Percentiles rank a stretch among this genome's conserved stretches.
phyloP scores from a whole-genome alignment of 169 alveolate species.

The Blepharisma undulans region DNA sequence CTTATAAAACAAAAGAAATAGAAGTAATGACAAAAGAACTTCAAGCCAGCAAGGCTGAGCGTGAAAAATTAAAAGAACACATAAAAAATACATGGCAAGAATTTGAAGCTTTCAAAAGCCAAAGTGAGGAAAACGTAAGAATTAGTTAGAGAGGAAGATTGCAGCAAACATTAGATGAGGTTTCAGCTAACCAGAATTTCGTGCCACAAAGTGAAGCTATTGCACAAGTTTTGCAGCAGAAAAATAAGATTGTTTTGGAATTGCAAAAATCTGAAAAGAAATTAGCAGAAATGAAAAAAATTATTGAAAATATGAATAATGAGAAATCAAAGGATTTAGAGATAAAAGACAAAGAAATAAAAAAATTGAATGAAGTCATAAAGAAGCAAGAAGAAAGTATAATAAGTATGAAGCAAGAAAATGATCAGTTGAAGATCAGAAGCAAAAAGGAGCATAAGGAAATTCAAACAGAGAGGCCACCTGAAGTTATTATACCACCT shows the following conservation, averaged over 20 bases:
- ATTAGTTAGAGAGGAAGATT: background rate
- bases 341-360: background rate
- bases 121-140: background rate
- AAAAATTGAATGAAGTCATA: background rate
- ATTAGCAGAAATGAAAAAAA: background rate
- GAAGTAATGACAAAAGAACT: background rate
- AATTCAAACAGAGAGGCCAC: background rate
- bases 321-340: background rate
- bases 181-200: background rate
- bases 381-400: background rate
- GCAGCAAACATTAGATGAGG: background rate
- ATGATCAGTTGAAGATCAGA: background rate
- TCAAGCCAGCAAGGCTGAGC: background rate
- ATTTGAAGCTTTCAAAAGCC: background rate
- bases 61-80: conserved; percentile 17
- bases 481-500: background rate
- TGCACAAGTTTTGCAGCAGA: background rate
- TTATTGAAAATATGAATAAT: background rate
- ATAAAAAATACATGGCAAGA: conserved; percentile 13
- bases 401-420: background rate
- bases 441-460: background rate
- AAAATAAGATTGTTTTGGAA: background rate
- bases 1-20: background rate
- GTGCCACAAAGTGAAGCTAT: background rate
- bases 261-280: background rate